Evolutionary conservation across 2,329 filamentous ascomycete species (phyloP).

Genomic region (Scedosporium minutisporum): DNA sequence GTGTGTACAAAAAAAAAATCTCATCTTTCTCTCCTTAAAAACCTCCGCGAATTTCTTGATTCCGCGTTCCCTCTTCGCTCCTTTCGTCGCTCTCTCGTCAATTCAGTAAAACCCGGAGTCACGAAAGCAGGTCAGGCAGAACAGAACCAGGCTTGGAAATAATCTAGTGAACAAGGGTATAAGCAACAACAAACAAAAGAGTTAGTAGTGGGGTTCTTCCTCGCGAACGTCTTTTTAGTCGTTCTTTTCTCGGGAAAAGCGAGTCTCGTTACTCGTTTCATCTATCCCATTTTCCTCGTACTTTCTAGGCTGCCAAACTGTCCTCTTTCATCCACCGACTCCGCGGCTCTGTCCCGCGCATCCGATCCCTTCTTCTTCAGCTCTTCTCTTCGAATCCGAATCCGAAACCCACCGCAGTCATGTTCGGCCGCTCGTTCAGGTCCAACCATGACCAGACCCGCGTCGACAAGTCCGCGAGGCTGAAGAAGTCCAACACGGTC

Average conservation of each 20-base stretch:
- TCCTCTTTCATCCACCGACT: neutral
- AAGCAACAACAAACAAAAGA: neutral
- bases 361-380: slow-evolving; percentile 6
- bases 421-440: slow-evolving; percentile 90
- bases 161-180: neutral
- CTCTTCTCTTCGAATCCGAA: neutral
- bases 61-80: neutral
- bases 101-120: neutral
- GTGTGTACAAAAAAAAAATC: neutral
- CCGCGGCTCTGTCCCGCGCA: neutral
- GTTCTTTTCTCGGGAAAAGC: neutral
- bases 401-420: slow-evolving; percentile 33
- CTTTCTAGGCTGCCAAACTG: neutral
- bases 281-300: neutral
- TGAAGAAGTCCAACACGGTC: slow-evolving; percentile 45
- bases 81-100: neutral
- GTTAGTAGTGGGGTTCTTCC: neutral
- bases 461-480: slow-evolving; percentile 78
- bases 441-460: slow-evolving; percentile 57
- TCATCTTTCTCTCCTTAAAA: neutral
- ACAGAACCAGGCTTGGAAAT: neutral
- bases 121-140: neutral
- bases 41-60: neutral
- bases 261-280: neutral
- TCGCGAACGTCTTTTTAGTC: neutral